These are phyloP conservation scores for Spencermartinsiella ligniputridi DNA, from an alignment of 1,139 yeast genomes.

Conservation along the genomic window DNA sequence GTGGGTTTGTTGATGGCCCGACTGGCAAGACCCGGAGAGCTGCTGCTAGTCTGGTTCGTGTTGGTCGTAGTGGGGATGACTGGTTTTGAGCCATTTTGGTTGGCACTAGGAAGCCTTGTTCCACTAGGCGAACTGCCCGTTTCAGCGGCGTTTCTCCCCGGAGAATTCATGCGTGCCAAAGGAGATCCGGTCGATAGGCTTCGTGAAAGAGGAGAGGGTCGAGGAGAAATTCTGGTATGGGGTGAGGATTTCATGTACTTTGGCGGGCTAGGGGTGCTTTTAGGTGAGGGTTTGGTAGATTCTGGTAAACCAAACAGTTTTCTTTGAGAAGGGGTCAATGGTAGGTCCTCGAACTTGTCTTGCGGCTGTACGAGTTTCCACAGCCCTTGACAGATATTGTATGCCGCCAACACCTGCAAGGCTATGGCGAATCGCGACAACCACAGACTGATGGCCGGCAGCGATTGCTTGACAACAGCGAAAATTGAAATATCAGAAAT, in stretches of 20 bases:
- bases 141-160: neutral
- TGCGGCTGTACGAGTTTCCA: constrained; percentile 35
- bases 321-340: constrained; percentile 40
- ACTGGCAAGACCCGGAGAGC: constrained; percentile 2
- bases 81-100: no score
- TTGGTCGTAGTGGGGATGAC: neutral
- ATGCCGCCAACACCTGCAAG: constrained; percentile 34
- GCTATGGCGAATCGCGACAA: constrained; percentile 1
- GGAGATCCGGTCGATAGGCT: constrained; percentile 11
- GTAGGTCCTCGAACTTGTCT: constrained; percentile 39
- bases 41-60: neutral
- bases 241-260: constrained; percentile 27
- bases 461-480: constrained; percentile 14
- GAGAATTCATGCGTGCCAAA: constrained; percentile 10
- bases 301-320: constrained; percentile 40
- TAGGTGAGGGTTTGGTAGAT: constrained; percentile 22
- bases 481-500: constrained; percentile 18
- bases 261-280: constrained; percentile 29
- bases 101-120: neutral
- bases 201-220: constrained; percentile 28
- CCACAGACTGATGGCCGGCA: neutral
- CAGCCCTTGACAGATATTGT: constrained; percentile 37
- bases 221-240: constrained; percentile 24
- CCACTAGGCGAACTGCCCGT: neutral
- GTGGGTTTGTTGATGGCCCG: constrained; percentile 1